Evolutionary conservation across 139 green algal species (phyloP).

Genomic region (Yamagishiella unicocca): DNA sequence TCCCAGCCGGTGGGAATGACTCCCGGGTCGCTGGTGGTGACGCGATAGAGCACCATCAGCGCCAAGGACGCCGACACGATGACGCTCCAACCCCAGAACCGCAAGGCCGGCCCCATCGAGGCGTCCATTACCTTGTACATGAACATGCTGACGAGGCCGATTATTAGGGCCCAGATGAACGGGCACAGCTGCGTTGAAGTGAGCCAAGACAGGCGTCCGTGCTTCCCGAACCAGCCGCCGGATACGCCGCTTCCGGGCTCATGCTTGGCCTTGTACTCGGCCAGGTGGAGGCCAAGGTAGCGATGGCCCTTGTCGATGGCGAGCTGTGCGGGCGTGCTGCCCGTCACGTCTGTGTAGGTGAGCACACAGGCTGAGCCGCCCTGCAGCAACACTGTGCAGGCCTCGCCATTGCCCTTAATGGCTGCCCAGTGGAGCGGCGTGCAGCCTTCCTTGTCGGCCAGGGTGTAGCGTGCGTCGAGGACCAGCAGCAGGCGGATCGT

Average conservation of each 20-base stretch:
- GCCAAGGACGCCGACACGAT: slow-evolving; percentile 47
- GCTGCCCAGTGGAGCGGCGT: slow-evolving; percentile 97
- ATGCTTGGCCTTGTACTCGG: slow-evolving; percentile 69
- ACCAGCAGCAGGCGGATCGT: slow-evolving; percentile 93
- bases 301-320: slow-evolving; percentile 94
- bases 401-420: slow-evolving; percentile 93
- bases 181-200: slow-evolving; percentile 83
- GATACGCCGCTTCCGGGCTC: slow-evolving; percentile 13
- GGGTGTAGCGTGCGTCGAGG: slow-evolving; percentile 73
- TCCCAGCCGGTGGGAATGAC: slow-evolving; percentile 75
- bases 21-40: slow-evolving; percentile 85
- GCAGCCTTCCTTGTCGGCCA: slow-evolving; percentile 92
- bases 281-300: slow-evolving; percentile 80
- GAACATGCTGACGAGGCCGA: slow-evolving; percentile 79
- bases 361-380: slow-evolving; percentile 76
- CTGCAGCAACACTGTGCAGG: slow-evolving; percentile 92
- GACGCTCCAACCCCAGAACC: slow-evolving; percentile 31
- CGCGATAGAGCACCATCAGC: slow-evolving; percentile 82
- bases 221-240: slow-evolving; percentile 65
- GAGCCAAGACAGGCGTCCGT: slow-evolving; percentile 67
- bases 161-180: slow-evolving; percentile 85
- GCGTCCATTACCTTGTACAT: slow-evolving; percentile 66
- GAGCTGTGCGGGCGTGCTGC: slow-evolving; percentile 89
- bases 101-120: slow-evolving; percentile 17
- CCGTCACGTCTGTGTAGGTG: slow-evolving; percentile 81